Evolutionary conservation across 139 green algal genomes (phyloP), one percentile per base, ranked within the genome.

Genomic region (Chlorella sp.): DNA sequence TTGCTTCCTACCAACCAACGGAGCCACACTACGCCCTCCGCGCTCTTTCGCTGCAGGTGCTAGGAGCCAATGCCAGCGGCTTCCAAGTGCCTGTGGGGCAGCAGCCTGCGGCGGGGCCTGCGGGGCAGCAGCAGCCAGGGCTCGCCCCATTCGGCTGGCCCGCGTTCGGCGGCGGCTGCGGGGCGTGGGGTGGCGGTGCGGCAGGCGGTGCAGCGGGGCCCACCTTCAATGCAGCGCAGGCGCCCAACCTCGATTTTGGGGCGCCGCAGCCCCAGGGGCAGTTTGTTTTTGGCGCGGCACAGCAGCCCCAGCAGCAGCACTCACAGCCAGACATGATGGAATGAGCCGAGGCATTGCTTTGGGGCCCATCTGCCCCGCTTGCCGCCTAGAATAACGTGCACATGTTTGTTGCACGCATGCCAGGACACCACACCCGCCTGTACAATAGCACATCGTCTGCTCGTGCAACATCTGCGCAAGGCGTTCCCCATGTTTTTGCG

Each of bases 1-100:
- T n/a, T n/a, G n/a, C n/a, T n/a, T n/a, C n/a, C n/a, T n/a, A n/a
- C n/a, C n/a, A n/a, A n/a, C n/a, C n/a, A n/a, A n/a, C n/a, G 11
- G 46, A 54, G 46, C 46, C 8, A 11, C 46, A 16, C 51, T 60
- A n/a, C n/a, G 51, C 51, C 51, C 24, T 24, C 51, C 51, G 22
- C 2, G 13, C 16, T 2, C 13, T 3, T 60, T 11, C 24, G 51
- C 51, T 90, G 54, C 34, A 87, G 73, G 70, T 95, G 62, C 84
- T 92, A 17, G 88, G 89, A 30, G 86, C 77, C 75, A 92, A 84
- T 72, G 94, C 92, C 17, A 87, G 73, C 38, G 80, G 83, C 48
- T 91, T 82, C 81, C 30, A 81, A 40, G 80, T 58, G 32, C 48
- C 77, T 41, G 58, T 83, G 38, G 58, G 60, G 28, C 58, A 83